Evolutionary conservation across 2,329 filamentous ascomycete species (phyloP).

Genomic region (Mollisia scopiformis): DNA sequence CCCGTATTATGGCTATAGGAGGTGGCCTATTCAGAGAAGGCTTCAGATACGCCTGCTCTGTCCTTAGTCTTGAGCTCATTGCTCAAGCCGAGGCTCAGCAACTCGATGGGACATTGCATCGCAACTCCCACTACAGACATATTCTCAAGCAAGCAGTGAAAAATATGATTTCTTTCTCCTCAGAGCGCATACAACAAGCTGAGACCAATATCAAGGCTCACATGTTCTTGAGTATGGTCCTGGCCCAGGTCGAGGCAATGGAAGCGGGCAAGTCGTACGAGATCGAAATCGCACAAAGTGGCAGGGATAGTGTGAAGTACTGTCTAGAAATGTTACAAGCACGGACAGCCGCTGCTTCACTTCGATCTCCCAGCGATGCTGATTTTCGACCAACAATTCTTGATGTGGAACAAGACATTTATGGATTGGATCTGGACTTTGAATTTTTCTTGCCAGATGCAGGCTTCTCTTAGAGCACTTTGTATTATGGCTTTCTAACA

Average conservation of each 20-base stretch:
- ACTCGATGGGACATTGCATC: background rate
- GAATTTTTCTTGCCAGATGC: too few relatives aligned
- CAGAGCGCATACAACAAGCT: slow-evolving; percentile 40
- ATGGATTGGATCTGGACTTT: too few relatives aligned
- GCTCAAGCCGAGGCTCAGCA: slow-evolving; percentile 43
- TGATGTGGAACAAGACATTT: too few relatives aligned
- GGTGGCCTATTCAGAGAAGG: slow-evolving; percentile 45
- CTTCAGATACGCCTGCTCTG: slow-evolving; percentile 38
- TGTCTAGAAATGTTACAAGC: too few relatives aligned
- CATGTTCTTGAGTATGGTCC: slow-evolving; percentile 37
- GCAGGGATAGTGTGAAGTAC: too few relatives aligned
- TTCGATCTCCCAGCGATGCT: too few relatives aligned
- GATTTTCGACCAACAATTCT: too few relatives aligned
- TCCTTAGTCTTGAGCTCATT: slow-evolving; percentile 44
- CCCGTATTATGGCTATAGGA: slow-evolving; percentile 42
- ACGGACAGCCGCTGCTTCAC: too few relatives aligned
- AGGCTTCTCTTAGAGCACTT: too few relatives aligned
- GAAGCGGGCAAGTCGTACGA: background rate
- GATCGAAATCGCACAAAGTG: background rate
- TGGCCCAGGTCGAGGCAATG: slow-evolving; percentile 20
- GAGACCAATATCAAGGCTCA: slow-evolving; percentile 48
- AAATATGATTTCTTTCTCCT: slow-evolving; percentile 34
- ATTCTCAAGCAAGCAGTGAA: slow-evolving; percentile 5
- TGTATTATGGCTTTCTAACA: too few relatives aligned
- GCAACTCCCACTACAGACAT: background rate